Evolutionary conservation across 768 basidiomycete genomes (phyloP), one percentile per base, ranked within the genome.

Genomic region (Jaapia argillacea): DNA sequence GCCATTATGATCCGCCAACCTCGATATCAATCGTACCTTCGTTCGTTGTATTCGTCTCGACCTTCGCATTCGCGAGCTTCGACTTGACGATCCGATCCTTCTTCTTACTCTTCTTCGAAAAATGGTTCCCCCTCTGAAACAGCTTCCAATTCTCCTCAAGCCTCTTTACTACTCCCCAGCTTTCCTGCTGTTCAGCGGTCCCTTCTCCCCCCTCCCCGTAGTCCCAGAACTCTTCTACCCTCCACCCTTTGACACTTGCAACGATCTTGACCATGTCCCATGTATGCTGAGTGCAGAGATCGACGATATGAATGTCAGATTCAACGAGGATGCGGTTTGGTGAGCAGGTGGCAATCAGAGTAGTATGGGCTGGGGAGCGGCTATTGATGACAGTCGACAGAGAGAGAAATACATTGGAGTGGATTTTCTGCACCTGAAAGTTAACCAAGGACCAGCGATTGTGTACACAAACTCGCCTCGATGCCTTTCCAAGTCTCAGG

Each of bases 341-440:
- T 40, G 77, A 65, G 49, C 81, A 85, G 0, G 70, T 66, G 35
- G 70, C 62, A 40, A 94, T 82, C 16, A 97, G 70, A 2, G 70
- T 64, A 28, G 67, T 65, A 47, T 85, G 75, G 31, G 75, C 75
- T 4, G 70, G 62, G 5, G 85, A 83, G 31, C 84, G 79, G 18
- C 74, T 66, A 48, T 94, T 94, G 53, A 94, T 87, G 45, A 75
- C 78, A 0, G 83, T 87, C 1, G 93, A 96, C 7, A 94, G 67
- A 0, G 93, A 97, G 43, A 94, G 69, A 63, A 80, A 99, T 41
- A 81, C 69, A 59, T 97, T 97, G 4, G 63, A 54, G 49, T 92
- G 78, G 37, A 33, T 16, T 16, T 16, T 33, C 28, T 62, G 69
- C 61, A 69, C 80, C 84, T 91, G 62, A 24, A 39, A 21, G 40